Evolutionary conservation across 2,329 filamentous ascomycete genomes (phyloP), one percentile per base, ranked within the genome.

Genomic region (Kalaharituber pfeilii): DNA sequence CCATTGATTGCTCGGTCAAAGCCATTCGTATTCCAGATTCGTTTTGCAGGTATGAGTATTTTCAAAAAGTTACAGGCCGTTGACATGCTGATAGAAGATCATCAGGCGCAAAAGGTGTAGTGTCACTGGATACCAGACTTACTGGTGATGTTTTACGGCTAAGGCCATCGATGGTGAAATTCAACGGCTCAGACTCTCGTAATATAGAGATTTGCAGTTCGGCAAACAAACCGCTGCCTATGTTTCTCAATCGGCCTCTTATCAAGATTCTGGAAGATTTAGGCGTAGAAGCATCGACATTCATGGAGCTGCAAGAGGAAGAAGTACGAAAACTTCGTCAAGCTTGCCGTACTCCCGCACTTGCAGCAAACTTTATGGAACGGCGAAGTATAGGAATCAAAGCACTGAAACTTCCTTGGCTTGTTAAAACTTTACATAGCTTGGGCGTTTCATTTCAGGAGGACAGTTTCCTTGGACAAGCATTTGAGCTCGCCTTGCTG

Each of bases 221-320:
- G 42, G 80, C 79, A 0, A 78, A 77, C 33, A 78, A 74, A 51
- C 80, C 84, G 0, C 73, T 89, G 5, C 76, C 76, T 0, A 72
- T 88, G 60, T 77, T 80, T 18, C 73, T 93, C 1, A 93, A 93
- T 63, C 79, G 82, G 0, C 84, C 85, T 60, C 72, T 88, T 57
- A 86, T 93, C 68, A 93, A 93, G 65, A 86, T 93, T 4, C 67
- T 94, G 0, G 86, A 94, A 63, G 86, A 93, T 60, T 79, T 89
- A 66, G 74, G 75, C 0, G 78, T 83, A 0, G 65, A 71, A 0
- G 63, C 69, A 1, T 54, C 67, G 0, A 81, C 76, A 65, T 89
- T 94, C 59, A 64, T 82, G 9, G 63, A 71, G 0, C 67, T 85
- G 1, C 86, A 91, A 65, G 69, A 71, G 0, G 69, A 70, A n/a